Percentiles rank a stretch among this genome's conserved stretches.
Conservation (phyloP, 768 basidiomycete species). For the Naematelia aurantialba region DNA sequence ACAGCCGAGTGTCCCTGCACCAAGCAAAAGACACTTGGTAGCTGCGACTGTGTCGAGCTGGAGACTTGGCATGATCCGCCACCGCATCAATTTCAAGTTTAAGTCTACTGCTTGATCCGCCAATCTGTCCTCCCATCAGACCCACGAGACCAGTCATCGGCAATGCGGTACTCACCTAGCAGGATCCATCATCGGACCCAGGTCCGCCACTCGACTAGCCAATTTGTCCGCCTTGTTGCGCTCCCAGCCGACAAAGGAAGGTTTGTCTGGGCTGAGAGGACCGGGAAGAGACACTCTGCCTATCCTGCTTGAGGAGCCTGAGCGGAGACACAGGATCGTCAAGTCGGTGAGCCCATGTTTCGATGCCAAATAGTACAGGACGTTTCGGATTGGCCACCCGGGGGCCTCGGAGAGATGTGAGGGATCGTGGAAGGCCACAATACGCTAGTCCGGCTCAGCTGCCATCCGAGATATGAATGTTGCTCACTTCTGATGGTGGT, state of each 20-base stretch:
- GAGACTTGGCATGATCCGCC: slow-evolving; percentile 86
- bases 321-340: slow-evolving; percentile 74
- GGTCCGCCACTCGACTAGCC: slow-evolving; percentile 77
- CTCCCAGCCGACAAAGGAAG: slow-evolving; percentile 89
- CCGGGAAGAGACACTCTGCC: slow-evolving; percentile 10
- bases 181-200: slow-evolving; percentile 97
- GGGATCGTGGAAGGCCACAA: slow-evolving; percentile 75
- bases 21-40: slow-evolving; percentile 79
- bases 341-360: slow-evolving; percentile 56
- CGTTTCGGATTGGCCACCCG: slow-evolving; percentile 91
- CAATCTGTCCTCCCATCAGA: slow-evolving; percentile 56
- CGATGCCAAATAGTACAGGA: slow-evolving; percentile 73
- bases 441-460: slow-evolving; percentile 45
- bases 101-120: slow-evolving; percentile 97
- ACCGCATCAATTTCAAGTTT: slow-evolving; percentile 95
- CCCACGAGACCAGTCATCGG: not conserved
- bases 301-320: slow-evolving; percentile 17
- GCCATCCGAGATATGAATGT: slow-evolving; percentile 7
- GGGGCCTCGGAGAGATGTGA: slow-evolving; percentile 70
- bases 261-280: slow-evolving; percentile 33
- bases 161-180: slow-evolving; percentile 55
- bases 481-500: slow-evolving; percentile 54
- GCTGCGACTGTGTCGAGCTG: slow-evolving; percentile 79
- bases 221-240: slow-evolving; percentile 84
- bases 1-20: slow-evolving; percentile 94